Percentiles rank a stretch among this genome's conserved stretches.
These are phyloP conservation scores for Spergularia bocconei DNA, from an alignment of 148 eudicot species.

Conservation along the genomic window DNA sequence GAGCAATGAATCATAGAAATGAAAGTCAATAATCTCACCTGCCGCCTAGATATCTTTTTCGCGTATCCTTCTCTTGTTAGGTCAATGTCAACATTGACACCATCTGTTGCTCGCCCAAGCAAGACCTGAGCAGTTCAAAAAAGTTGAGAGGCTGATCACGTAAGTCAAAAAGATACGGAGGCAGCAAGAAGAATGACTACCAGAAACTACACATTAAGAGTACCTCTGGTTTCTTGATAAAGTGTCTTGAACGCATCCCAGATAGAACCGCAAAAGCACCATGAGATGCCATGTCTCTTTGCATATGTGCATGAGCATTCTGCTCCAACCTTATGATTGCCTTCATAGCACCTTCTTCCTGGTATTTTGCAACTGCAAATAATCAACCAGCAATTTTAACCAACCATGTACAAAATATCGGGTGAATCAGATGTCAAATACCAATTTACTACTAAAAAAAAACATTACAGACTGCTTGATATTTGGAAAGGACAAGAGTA, in stretches of 20 bases:
- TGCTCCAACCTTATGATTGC: slow-evolving; percentile 61
- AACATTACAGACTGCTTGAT: background rate
- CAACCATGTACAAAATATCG: background rate
- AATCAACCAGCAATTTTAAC: slow-evolving; percentile 12
- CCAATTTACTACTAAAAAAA: background rate
- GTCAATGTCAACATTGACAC: slow-evolving; percentile 70
- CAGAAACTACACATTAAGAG: background rate
- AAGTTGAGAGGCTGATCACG: background rate
- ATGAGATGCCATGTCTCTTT: slow-evolving; percentile 52
- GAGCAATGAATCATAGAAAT: background rate
- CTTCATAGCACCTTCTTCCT: slow-evolving; percentile 46
- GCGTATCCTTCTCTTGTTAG: slow-evolving; percentile 75
- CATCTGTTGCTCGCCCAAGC: slow-evolving; percentile 87
- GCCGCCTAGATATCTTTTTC: slow-evolving; percentile 86
- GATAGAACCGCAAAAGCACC: slow-evolving; percentile 65
- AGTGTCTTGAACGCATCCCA: slow-evolving; percentile 53
- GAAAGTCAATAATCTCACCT: slow-evolving; percentile 41
- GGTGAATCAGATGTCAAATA: background rate
- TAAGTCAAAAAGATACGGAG: background rate
- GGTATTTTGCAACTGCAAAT: slow-evolving; percentile 51
- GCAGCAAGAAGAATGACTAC: background rate
- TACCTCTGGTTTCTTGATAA: slow-evolving; percentile 69
- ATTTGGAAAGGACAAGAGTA: background rate
- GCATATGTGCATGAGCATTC: slow-evolving; percentile 42
- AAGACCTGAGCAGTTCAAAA: slow-evolving; percentile 49